Conservation (phyloP, 2,329 filamentous ascomycete genomes). For the Gyromitra esculenta region DNA sequence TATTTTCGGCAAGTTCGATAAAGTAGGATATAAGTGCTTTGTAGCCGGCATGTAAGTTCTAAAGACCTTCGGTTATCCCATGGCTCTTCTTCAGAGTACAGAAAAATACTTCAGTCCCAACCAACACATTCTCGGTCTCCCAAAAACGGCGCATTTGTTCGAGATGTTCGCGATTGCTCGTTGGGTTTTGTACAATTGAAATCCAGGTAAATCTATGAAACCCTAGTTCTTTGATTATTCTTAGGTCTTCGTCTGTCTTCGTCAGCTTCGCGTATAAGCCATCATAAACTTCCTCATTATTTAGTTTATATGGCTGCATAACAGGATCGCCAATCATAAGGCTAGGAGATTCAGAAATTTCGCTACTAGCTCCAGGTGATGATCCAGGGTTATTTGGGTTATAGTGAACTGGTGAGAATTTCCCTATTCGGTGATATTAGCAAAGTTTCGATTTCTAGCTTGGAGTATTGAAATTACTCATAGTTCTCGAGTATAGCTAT, state of each 20-base stretch:
- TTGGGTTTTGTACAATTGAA: not conserved
- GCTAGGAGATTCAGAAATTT: not conserved
- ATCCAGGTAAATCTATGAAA: not conserved
- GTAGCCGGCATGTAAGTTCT: not conserved
- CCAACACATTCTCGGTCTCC: not conserved
- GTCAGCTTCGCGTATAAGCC: not conserved
- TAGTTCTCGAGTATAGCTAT: not conserved
- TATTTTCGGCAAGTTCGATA: not conserved
- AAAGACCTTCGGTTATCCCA: not conserved
- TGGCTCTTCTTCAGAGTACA: not conserved
- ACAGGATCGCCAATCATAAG: not conserved
- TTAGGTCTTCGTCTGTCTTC: not conserved
- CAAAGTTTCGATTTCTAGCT: not conserved
- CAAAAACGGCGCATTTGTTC: not conserved
- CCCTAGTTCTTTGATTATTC: not conserved
- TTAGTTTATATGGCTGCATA: not conserved
- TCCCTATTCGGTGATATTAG: not conserved
- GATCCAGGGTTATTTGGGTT: not conserved
- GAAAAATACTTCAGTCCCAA: not conserved
- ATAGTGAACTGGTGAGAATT: not conserved
- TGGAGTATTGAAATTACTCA: not conserved
- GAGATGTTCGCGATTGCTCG: not conserved
- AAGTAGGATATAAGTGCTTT: not conserved
- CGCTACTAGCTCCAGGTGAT: not conserved
- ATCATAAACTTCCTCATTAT: not conserved